Base-by-base conservation (phyloP, 1,139 yeast species). In the Lodderomyces theae region DNA sequence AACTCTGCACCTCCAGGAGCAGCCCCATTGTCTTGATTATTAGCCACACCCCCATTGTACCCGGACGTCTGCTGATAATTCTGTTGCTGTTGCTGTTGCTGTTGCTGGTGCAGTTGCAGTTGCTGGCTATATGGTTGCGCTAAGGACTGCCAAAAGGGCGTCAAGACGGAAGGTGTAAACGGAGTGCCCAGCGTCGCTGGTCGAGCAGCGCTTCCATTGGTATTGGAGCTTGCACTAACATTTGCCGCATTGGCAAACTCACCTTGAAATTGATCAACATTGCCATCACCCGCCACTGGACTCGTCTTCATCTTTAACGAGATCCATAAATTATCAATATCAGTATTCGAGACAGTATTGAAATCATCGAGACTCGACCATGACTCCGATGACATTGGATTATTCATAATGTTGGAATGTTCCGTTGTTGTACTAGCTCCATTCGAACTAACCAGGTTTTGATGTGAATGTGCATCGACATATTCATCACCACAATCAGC, bases 291-390 rank as follows among this genome's bases (percentile, higher is more conserved):
- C 9, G 5, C 13, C 13, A 15, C n/a, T 12, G 38, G 32, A 13
- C 19, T 28, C 3, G 19, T 35, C 19, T 37, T 37, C 34, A 37
- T 29, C 28, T 37, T 37, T 52, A 68, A 57, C 44, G 63, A 67
- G 22, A 53, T 42, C 75, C 75, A 70, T 25, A 69, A 51, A 34
- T 61, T 56, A 45, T 70, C 76, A 33, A 68, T 59, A 31, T 66
- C 71, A 7, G 56, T 54, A 45, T 61, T 60, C 22, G 60, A 59
- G 6, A 62, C 46, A 23, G 53, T 51, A 26, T 57, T 51, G n/a
- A 52, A 29, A 28, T 51, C 58, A 31, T 55, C 60, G 8, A 43
- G 35, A 16, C 51, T 54, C 8, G 38, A 39, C 28, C 33, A 38
- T 11, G 44, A 35, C 23, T 35, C 39, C 3, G 12, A 33, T 8